Evolutionary conservation across 768 basidiomycete genomes (phyloP).

Genomic region (Glaciozyma antarctica): DNA sequence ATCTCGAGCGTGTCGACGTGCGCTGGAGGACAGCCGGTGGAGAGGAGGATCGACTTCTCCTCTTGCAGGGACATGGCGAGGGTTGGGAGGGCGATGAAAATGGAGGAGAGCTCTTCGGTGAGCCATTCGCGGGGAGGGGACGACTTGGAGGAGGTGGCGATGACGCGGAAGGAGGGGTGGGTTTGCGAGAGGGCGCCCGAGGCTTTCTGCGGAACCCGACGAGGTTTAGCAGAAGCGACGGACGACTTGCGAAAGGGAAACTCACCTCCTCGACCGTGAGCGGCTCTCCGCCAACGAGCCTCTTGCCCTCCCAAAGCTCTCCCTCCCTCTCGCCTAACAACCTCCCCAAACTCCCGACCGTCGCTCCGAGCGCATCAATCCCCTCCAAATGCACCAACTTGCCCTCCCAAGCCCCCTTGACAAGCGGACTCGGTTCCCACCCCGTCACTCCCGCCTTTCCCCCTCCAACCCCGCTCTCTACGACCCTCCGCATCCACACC

Average conservation of each 20-base stretch:
- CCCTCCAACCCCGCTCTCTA: background rate
- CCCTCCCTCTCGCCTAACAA: constrained; percentile 20
- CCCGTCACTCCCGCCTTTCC: constrained; percentile 10
- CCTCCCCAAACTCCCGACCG: constrained; percentile 8
- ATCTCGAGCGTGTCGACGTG: constrained; percentile 15
- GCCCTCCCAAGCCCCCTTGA: constrained; percentile 9
- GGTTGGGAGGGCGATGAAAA: constrained; percentile 15
- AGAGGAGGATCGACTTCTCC: constrained; percentile 18
- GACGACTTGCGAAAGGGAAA: too few relatives aligned
- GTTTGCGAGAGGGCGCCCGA: constrained; percentile 6
- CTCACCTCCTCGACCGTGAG: background rate
- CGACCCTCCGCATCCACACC: constrained; percentile 22
- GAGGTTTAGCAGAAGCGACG: background rate
- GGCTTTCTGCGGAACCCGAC: too few relatives aligned
- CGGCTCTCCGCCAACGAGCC: constrained; percentile 2
- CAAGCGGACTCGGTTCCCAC: constrained; percentile 10
- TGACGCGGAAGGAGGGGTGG: constrained; percentile 21
- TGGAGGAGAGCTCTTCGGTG: constrained; percentile 19
- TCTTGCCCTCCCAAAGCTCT: constrained; percentile 23
- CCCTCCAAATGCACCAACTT: constrained; percentile 22
- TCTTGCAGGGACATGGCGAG: constrained; percentile 13
- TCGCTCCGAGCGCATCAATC: constrained; percentile 20
- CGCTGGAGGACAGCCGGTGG: constrained; percentile 9
- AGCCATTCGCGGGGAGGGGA: constrained; percentile 18
- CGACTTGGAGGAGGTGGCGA: constrained; percentile 22